These are phyloP conservation scores for Handroanthus guayacan DNA, from an alignment of 257 asterid species.

Conservation along the genomic window DNA sequence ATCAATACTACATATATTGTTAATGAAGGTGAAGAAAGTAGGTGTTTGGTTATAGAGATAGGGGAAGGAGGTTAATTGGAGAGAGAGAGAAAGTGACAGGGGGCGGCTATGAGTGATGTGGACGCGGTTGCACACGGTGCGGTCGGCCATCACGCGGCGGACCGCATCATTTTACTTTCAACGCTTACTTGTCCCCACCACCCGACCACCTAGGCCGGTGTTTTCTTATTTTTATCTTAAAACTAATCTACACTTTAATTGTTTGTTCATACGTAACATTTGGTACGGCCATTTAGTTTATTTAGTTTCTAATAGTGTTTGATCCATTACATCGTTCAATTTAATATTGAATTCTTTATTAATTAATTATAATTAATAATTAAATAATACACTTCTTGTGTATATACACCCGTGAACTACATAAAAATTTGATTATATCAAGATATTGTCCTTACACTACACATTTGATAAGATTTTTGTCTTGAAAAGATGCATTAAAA, in stretches of 20 bases:
- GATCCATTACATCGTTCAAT: not conserved
- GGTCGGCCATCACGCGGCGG: constrained; percentile 73
- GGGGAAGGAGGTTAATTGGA: not conserved
- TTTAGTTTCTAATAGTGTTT: not conserved
- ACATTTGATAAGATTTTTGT: too few species aligned
- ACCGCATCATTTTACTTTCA: constrained; percentile 47
- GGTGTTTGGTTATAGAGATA: not conserved
- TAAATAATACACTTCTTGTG: too few species aligned
- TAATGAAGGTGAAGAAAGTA: not conserved
- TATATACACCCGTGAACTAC: too few species aligned
- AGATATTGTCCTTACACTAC: too few species aligned
- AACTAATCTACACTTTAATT: not conserved
- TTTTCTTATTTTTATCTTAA: not conserved
- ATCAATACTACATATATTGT: not conserved
- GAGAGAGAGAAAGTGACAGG: not conserved
- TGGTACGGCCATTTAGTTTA: not conserved
- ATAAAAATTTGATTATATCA: too few species aligned
- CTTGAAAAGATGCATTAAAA: too few species aligned
- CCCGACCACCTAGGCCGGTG: not conserved
- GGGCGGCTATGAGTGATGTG: constrained; percentile 43
- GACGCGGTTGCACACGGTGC: constrained; percentile 50
- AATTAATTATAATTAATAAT: too few species aligned
- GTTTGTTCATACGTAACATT: not conserved
- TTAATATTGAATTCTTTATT: too few species aligned
- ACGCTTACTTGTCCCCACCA: constrained; percentile 40